These are phyloP conservation scores for Calonectria pseudoreteaudii DNA, from an alignment of 2,329 filamentous ascomycete genomes.

Conservation along the genomic window DNA sequence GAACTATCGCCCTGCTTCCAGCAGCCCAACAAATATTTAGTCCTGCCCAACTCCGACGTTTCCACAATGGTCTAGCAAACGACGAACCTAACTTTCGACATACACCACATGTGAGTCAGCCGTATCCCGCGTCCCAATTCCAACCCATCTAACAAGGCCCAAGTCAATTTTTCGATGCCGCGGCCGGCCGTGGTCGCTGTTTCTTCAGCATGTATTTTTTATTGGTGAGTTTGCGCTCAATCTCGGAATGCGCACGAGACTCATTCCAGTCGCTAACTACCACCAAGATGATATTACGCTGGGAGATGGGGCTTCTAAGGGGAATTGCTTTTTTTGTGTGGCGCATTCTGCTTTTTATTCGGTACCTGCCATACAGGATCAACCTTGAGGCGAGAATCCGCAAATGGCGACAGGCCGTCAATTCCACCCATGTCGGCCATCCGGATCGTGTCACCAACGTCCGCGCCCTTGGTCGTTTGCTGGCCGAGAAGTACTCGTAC, in stretches of 20 bases:
- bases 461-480: background rate
- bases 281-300: background rate
- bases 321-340: background rate
- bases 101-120: background rate
- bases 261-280: background rate
- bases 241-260: background rate
- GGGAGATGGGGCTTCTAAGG: background rate
- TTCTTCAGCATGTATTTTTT: background rate
- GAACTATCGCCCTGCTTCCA: background rate
- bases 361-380: background rate
- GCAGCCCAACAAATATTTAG: background rate
- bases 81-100: background rate
- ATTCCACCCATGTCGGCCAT: background rate
- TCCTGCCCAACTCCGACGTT: background rate
- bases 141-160: background rate
- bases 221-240: background rate
- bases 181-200: background rate
- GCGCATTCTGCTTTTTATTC: background rate
- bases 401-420: background rate
- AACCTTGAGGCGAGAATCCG: background rate
- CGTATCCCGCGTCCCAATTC: background rate
- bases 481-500: background rate
- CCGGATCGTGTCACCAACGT: background rate
- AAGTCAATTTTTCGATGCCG: background rate
- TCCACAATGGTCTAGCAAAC: background rate